phyloP scores from a whole-genome alignment of 106 monocot species.

The Dendrobium nobile region DNA sequence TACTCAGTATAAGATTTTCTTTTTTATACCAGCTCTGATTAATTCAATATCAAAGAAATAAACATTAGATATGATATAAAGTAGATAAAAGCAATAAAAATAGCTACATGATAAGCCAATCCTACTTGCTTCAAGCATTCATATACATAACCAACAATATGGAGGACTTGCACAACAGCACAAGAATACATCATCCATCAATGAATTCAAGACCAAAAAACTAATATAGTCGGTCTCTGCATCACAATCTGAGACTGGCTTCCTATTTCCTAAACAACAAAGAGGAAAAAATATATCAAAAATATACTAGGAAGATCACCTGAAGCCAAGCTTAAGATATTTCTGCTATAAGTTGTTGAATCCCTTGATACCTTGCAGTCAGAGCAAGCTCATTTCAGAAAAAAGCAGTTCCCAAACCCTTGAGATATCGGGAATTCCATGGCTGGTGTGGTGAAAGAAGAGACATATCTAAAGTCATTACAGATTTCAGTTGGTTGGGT shows the following conservation, averaged over 20 bases:
- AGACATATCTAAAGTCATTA: constrained; percentile 21
- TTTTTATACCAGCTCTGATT: no score
- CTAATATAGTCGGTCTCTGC: neutral
- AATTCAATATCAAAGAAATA: no score
- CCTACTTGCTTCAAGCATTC: neutral
- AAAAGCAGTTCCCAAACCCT: constrained; percentile 21
- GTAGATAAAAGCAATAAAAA: neutral
- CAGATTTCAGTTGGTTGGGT: constrained; percentile 8
- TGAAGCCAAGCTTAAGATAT: no score
- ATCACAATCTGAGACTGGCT: neutral
- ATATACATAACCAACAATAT: neutral
- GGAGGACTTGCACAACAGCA: neutral
- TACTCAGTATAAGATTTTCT: no score
- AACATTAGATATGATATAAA: neutral
- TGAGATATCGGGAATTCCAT: constrained; percentile 10
- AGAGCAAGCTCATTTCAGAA: constrained; percentile 9
- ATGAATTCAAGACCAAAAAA: no score
- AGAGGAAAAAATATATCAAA: neutral
- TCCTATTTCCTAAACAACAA: neutral
- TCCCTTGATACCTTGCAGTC: no score
- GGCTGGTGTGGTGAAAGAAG: constrained; percentile 14
- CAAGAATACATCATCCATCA: no score
- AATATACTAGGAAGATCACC: neutral
- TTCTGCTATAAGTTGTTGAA: no score
- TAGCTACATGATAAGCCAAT: neutral